Evolutionary conservation across 345 rosid species (phyloP), one percentile per base, ranked within the genome.

Genomic region (Pelargonium nanum): DNA sequence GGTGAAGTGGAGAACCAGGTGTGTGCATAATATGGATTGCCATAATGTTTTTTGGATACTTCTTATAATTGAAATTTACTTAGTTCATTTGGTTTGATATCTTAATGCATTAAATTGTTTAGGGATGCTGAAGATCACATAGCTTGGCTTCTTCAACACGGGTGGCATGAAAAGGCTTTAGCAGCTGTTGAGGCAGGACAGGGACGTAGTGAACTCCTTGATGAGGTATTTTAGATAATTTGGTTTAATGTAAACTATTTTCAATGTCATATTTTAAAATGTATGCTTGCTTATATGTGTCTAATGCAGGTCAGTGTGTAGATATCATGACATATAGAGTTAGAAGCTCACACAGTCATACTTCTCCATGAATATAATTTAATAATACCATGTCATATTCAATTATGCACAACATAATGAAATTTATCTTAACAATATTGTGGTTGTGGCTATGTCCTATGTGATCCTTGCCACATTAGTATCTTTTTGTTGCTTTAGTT

Each of bases 101-200:
- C 48, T 12, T 40, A 40, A 40, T 7, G 15, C 15, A 40, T 45
- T 10, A 21, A 24, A 65, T 63, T 52, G 55, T 51, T 65, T 69
- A 89, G 99, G 90, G 99, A 93, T 78, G 83, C 96, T 50, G 99
- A 93, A 78, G 97, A 93, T 78, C 99, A 93, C 69, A 89, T 93
- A 59, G 74, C 96, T 62, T 93, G 99, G 99, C 97, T 93, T 77
- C 86, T 93, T 70, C 95, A 85, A 76, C 99, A 89, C 78, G 97
- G 95, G 51, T 84, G 89, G 80, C 99, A 93, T 70, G 97, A 89
- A 76, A 93, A 93, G 77, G 99, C 99, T 64, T 75, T 93, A 69
- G 99, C 86, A 64, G 97, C 99, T 56, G 99, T 83, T 68, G 99
- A 93, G 82, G 90, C 97, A 22, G 95, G 92, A 69, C 96, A 87